These are phyloP conservation scores for Neurospora sp. DNA, from an alignment of 495 filamentous ascomycete species.

Conservation along the genomic window DNA sequence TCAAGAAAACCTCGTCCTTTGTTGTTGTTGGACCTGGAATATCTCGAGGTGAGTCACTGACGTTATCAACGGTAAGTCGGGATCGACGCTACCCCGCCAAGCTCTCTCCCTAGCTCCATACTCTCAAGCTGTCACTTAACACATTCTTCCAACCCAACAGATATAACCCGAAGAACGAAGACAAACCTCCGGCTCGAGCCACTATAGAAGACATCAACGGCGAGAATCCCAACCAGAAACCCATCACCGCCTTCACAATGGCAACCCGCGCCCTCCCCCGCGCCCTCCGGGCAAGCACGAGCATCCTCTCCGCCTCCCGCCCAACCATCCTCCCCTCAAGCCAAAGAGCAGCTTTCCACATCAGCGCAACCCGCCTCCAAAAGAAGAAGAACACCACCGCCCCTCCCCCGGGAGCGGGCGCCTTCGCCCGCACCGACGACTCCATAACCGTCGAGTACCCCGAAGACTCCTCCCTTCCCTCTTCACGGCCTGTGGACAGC, in stretches of 20 bases:
- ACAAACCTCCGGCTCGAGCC: not conserved
- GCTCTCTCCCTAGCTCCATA: not conserved
- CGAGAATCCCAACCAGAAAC: not conserved
- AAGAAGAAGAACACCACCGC: not conserved
- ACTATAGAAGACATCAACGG: not conserved
- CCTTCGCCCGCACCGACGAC: conserved; percentile 69
- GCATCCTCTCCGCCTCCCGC: not conserved
- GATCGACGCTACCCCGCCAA: not conserved
- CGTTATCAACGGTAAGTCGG: not conserved
- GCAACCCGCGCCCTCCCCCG: not conserved
- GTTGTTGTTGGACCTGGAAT: not conserved
- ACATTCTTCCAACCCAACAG: not conserved
- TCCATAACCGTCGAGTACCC: conserved; percentile 68
- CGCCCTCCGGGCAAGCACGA: not conserved
- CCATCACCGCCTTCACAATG: not conserved
- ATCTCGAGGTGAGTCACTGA: not conserved
- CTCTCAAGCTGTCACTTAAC: not conserved
- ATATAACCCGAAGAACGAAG: not conserved
- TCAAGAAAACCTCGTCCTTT: not conserved
- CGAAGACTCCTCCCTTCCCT: conserved; percentile 53
- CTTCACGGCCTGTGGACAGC: conserved; percentile 48
- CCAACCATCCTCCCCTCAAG: not conserved
- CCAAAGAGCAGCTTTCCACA: not conserved
- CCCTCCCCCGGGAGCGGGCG: conserved; percentile 28
- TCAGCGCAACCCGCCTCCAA: not conserved